Base-by-base conservation (phyloP, 129 eudicot species). In the Tagetes patula region DNA sequence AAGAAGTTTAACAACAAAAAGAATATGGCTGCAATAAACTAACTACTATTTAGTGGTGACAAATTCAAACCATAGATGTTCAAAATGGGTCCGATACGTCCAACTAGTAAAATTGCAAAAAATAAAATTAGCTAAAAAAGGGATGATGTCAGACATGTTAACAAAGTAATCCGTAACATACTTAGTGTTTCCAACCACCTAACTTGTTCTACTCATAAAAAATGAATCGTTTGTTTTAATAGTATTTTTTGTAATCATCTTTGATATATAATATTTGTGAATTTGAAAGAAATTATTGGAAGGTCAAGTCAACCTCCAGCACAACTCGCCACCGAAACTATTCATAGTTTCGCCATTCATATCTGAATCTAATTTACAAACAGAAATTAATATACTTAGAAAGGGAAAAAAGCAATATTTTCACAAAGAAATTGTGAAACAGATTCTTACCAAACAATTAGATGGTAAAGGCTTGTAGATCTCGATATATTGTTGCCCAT, bases 401-500 rank as follows among this genome's bases (percentile, higher is more conserved):
- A 12, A 8, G 31, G 32, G 20, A 60, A 14, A n/a, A 46, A 34
- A 13, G 39, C 33, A 56, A 56, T 47, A 32, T 53, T 68, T 46
- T 48, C 65, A 71, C 14, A 3, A 58, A 53, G 63, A 72, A 56
- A 52, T 39, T 46, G 71, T 13, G 76, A 32, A 68, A 27, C 76
- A 61, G 75, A 81, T 67, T 39, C 96, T 84, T 83, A 90, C 98
- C 75, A 72, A 78, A 78, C 85, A 84, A 71, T 66, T 80, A 39
- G 97, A 63, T 68, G 98, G 96, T 77, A 86, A 87, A 49, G 97
- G 95, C 86, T 84, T 90, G 84, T 83, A 88, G 55, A 94, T 88
- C 81, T 94, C 97, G n/a, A 90, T 90, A 74, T 87, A 90, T 58
- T 94, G 98, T 71, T 94, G 97, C 37, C 97, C 98, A 76, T 94